Evolutionary conservation across 2,329 filamentous ascomycete species (phyloP), one percentile per base, ranked within the genome.

Genomic region (Aspergillus sp.): DNA sequence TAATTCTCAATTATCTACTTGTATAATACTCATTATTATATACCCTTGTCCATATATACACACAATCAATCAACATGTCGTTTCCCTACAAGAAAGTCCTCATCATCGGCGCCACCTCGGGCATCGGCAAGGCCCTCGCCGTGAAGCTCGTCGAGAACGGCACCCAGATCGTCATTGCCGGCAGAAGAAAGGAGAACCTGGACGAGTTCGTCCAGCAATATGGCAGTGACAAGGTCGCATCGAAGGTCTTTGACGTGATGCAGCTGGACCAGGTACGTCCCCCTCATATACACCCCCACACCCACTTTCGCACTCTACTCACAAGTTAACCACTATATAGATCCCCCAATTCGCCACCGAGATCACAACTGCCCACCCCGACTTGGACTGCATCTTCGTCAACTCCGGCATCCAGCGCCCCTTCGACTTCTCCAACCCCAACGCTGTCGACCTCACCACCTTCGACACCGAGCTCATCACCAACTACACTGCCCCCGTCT

Each of bases 371-470:
- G 74, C 76, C 56, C 79, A 84, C 62, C 77, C 82, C 0, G 82
- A 84, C 61, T 70, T 85, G 2, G 82, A 84, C 66, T 80, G 78
- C 59, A 70, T 84, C n/a, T 75, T 84, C 59, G 68, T 84, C 52
- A 84, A 84, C 70, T 79, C 81, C 1, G 82, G 82, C n/a, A 80
- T 84, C 32, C 82, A 84, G 68, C 75, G 81, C 8, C 73, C 73
- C 8, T 77, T 82, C 61, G 76, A 84, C 67, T 83, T 83, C 65
- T 74, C 77, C 21, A 76, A 82, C 48, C 81, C 81, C 1, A 75
- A 79, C 4, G 78, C 71, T 2, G 74, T 84, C 49, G 78, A 84
- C 61, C 66, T 84, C 5, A 66, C 71, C 6, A 62, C 71, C 0
- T 64, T 84, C 19, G 74, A 79, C 15, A 65, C 78, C 27, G 82